Evolutionary conservation across 2,329 filamentous ascomycete species (phyloP).

Genomic region (Calcarisporium arbuscula): DNA sequence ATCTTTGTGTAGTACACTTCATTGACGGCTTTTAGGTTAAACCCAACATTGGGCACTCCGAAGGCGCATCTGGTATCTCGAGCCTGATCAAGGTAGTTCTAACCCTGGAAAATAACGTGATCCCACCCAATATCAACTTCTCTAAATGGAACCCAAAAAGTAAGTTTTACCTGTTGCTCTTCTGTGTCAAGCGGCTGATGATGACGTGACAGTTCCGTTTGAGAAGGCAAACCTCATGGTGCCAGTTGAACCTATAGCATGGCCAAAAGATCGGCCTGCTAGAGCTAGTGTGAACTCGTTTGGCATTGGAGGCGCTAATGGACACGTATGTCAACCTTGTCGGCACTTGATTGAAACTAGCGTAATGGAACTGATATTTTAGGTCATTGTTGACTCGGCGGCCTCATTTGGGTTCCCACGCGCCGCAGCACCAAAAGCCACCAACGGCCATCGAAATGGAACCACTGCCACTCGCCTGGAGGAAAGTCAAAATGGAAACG

Average conservation of each 20-base stretch:
- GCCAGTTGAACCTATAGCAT: conserved; percentile 21
- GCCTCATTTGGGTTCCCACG: not conserved
- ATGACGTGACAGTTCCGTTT: conserved; percentile 18
- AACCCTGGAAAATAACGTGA: conserved; percentile 30
- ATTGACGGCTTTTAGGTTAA: conserved; percentile 24
- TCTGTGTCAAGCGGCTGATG: not conserved
- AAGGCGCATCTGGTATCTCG: conserved; percentile 35
- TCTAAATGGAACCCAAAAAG: conserved; percentile 28
- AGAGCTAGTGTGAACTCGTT: conserved; percentile 26
- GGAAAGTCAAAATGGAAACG: not conserved
- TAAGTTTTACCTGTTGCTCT: not conserved
- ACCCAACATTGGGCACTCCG: conserved; percentile 36
- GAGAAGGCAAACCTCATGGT: conserved; percentile 20
- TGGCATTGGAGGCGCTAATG: conserved; percentile 29
- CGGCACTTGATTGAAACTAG: not conserved
- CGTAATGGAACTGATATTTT: not conserved
- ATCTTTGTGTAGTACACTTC: conserved; percentile 6
- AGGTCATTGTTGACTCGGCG: conserved; percentile 9
- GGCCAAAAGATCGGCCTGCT: conserved; percentile 25
- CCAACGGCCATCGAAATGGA: not conserved
- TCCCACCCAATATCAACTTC: conserved; percentile 34
- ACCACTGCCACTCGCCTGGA: not conserved
- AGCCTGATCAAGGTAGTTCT: conserved; percentile 37
- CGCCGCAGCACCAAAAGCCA: not conserved
- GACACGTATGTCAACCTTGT: conserved; percentile 17